Percentiles rank a stretch among this genome's conserved stretches.
Evolutionary conservation across 805 yeast genomes (phyloP).

Genomic region (Candida corydali): DNA sequence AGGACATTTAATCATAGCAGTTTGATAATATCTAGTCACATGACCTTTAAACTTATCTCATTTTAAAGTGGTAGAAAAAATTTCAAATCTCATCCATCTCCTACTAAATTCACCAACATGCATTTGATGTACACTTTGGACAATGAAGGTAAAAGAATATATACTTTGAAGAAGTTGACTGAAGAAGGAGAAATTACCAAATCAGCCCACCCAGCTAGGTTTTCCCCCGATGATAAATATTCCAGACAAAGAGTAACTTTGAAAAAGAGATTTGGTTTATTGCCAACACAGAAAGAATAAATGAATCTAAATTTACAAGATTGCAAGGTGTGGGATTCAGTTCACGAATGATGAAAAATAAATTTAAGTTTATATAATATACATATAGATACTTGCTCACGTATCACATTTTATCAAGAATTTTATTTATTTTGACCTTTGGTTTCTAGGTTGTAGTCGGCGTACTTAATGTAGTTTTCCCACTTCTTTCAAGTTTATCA

Average conservation of each 20-base stretch:
- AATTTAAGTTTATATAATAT: no score
- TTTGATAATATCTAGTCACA: no score
- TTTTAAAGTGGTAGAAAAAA: no score
- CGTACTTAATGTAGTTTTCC: no score
- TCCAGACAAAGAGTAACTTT: conserved; percentile 98
- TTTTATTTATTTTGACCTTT: no score
- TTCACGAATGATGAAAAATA: neutral
- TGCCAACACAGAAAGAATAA: conserved; percentile 69
- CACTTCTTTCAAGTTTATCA: no score
- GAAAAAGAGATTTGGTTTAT: conserved; percentile 86
- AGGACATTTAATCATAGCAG: no score
- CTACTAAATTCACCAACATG: conserved; percentile 38
- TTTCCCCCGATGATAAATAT: conserved; percentile 99
- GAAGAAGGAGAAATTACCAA: conserved; percentile 91
- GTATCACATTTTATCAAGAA: no score
- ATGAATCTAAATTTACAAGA: no score
- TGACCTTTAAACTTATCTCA: neutral
- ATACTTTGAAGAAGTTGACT: conserved; percentile 82
- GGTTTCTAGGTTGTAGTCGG: no score
- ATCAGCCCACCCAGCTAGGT: conserved; percentile 99
- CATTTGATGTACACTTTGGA: conserved; percentile 98
- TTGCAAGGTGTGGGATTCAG: no score
- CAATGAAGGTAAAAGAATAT: conserved; percentile 90
- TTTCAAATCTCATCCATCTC: conserved; percentile 2
- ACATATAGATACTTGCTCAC: no score